Evolutionary conservation across 2,329 filamentous ascomycete genomes (phyloP).

Genomic region (Fusarium denticulatum): DNA sequence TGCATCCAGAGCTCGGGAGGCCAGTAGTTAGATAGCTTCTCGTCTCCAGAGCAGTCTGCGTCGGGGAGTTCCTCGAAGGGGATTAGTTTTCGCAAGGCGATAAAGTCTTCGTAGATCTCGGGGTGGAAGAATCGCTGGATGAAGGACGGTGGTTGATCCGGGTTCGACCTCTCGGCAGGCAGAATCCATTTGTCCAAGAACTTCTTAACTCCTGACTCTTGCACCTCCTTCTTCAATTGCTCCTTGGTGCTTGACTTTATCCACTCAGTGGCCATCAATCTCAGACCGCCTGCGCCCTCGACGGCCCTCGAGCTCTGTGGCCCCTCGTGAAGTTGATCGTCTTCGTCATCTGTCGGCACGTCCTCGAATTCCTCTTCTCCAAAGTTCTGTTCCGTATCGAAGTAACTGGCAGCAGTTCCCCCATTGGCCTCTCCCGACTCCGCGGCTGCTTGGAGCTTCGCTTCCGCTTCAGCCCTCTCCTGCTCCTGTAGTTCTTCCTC

Average conservation of each 20-base stretch:
- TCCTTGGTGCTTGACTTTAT: constrained; percentile 51
- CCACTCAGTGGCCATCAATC: constrained; percentile 46
- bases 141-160: constrained; percentile 56
- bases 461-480: constrained; percentile 59
- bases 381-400: constrained; percentile 48
- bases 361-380: constrained; percentile 47
- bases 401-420: constrained; percentile 49
- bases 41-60: constrained; percentile 60
- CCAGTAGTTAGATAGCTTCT: constrained; percentile 73
- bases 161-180: constrained; percentile 41
- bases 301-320: constrained; percentile 47
- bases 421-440: constrained; percentile 32
- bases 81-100: constrained; percentile 74
- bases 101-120: constrained; percentile 79
- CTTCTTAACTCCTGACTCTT: constrained; percentile 43
- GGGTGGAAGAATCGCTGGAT: constrained; percentile 79
- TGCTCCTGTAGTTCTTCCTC: constrained; percentile 59
- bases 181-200: constrained; percentile 43
- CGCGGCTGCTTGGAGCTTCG: constrained; percentile 36
- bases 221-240: constrained; percentile 44
- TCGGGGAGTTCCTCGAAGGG: constrained; percentile 61
- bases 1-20: constrained; percentile 70
- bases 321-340: constrained; percentile 32
- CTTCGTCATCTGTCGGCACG: constrained; percentile 43
- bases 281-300: constrained; percentile 52